Evolutionary conservation across 1,284 basidiomycete species (phyloP).

Genomic region (Stygiomarasmius scandens): DNA sequence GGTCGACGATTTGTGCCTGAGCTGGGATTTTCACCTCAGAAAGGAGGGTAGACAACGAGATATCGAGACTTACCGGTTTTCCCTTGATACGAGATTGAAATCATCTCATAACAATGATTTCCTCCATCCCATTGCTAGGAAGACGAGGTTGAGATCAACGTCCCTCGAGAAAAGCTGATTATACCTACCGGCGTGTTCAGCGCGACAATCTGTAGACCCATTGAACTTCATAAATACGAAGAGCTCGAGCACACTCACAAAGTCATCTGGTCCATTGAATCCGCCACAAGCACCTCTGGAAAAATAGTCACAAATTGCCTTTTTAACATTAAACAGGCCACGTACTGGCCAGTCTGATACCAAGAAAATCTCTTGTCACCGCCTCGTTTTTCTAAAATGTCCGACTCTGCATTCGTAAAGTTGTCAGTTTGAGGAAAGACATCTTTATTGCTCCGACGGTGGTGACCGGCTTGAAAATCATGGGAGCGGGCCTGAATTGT

Average conservation of each 20-base stretch:
- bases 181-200: constrained; percentile 38
- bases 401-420: too few species aligned
- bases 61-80: constrained; percentile 51
- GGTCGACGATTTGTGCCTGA: not conserved
- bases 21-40: constrained; percentile 2
- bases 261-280: constrained; percentile 24
- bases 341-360: constrained; percentile 7
- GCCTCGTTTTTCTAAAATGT: not conserved
- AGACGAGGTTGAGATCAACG: not conserved
- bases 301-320: not conserved
- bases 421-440: not conserved
- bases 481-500: not conserved
- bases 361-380: not conserved
- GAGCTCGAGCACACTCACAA: constrained; percentile 29
- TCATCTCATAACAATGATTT: constrained; percentile 52
- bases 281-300: constrained; percentile 39
- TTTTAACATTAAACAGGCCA: not conserved
- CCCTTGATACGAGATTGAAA: constrained; percentile 59
- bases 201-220: constrained; percentile 43
- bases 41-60: not conserved
- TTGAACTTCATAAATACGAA: not conserved
- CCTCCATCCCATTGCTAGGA: constrained; percentile 41
- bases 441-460: not conserved
- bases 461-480: not conserved
- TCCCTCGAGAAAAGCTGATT: not conserved